A percentile compares a stretch with the other conserved stretches of the same genome.
Conservation (phyloP, 352 stramenopile genomes). For the Phytophthora sansomeana region DNA sequence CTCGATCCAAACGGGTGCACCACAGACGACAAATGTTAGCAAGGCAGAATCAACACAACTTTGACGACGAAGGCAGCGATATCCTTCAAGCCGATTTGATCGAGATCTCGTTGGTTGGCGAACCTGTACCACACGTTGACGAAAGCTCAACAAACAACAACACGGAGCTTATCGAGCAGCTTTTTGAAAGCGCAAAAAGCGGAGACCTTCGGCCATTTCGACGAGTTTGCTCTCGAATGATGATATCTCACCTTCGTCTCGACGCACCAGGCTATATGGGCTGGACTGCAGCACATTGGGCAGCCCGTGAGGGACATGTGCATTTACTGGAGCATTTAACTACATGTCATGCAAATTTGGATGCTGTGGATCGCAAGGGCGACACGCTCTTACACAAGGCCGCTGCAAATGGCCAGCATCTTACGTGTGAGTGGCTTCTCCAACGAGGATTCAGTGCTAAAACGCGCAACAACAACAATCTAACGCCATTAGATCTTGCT, state of each 20-base stretch:
- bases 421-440: constrained; percentile 72
- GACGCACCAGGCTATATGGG: constrained; percentile 73
- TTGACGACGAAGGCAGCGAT: constrained; percentile 28
- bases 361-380: constrained; percentile 68
- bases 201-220: constrained; percentile 63
- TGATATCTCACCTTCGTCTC: constrained; percentile 48
- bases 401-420: constrained; percentile 73
- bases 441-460: constrained; percentile 71
- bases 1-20: constrained; percentile 29
- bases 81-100: constrained; percentile 48
- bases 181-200: constrained; percentile 72
- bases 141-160: constrained; percentile 26
- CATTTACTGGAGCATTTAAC: constrained; percentile 70
- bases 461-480: constrained; percentile 71
- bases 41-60: constrained; percentile 28
- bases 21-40: constrained; percentile 15
- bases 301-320: constrained; percentile 69
- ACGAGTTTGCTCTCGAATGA: constrained; percentile 50
- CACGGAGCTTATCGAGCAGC: constrained; percentile 60
- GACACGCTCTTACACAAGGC: constrained; percentile 82
- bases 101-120: constrained; percentile 63
- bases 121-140: not conserved
- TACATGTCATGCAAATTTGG: constrained; percentile 60
- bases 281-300: constrained; percentile 83
- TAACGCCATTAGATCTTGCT: constrained; percentile 67